Evolutionary conservation across 352 stramenopile genomes (phyloP), one percentile per base, ranked within the genome.

Genomic region (Phytopythium litorale): DNA sequence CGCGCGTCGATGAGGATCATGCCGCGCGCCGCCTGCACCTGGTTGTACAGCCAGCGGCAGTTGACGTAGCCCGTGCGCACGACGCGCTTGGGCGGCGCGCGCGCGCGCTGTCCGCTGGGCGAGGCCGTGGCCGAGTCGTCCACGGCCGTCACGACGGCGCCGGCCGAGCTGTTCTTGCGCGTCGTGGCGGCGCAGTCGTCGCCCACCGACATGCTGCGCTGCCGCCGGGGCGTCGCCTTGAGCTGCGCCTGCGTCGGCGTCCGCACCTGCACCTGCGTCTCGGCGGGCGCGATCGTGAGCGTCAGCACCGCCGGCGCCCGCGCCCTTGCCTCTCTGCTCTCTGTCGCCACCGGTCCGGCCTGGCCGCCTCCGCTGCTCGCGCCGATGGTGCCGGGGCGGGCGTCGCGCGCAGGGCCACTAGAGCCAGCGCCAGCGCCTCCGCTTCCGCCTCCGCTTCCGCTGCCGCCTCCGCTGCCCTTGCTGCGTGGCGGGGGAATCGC

Each of bases 1-100:
- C 86, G 75, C 30, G 81, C 81, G 64, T 95, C 86, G 63, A 95
- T 81, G 7, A 95, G 63, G 43, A 95, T 89, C 56, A 89, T 79
- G 32, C 86, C 86, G 45, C 81, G 76, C 19, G 81, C 75, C 8
- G 81, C 82, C 62, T 93, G 84, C 48, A 90, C 81, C 56, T 92
- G 82, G 67, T 95, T 95, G 65, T 91, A 95, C 1, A 95, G 73
- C 86, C 86, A 95, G 43, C 79, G 78, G 49, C 84, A 93, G 56
- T 88, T 88, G 13, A 95, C 86, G 42, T 79, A 75, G 11, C 79
- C 79, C 4, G 76, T 81, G 59, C 78, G 79, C 46, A 94, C 83
- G 2, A 74, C 65, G 23, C 84, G 80, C 63, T 84, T 88, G n/a
- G 54, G 59, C 30, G 66, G 43, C 23, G 67, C 49, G 46, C 43